Percentiles rank a stretch among this genome's conserved stretches.
Evolutionary conservation across 2,329 filamentous ascomycete species (phyloP).

Genomic region (Paecilomyces fulvus): DNA sequence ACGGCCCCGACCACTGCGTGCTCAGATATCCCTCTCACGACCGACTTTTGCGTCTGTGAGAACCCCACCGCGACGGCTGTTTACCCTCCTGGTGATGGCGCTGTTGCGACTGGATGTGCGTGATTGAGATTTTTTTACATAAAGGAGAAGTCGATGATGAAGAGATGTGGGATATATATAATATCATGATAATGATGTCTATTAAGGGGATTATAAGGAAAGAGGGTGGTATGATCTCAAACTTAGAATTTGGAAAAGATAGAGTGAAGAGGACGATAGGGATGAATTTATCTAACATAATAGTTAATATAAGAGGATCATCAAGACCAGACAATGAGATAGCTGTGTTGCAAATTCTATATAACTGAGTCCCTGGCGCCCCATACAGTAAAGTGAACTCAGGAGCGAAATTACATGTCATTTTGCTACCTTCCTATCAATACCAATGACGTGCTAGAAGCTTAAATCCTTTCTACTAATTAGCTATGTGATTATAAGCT

Average conservation of each 20-base stretch:
- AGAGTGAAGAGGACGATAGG: too few relatives aligned
- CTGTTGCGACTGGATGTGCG: conserved; percentile 12
- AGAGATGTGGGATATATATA: neutral
- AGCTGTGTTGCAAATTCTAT: too few relatives aligned
- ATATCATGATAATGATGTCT: neutral
- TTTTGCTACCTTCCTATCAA: neutral
- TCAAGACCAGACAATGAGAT: neutral
- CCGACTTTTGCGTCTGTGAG: conserved; percentile 10
- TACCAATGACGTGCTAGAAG: neutral
- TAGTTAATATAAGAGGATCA: neutral
- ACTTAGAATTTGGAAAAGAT: neutral
- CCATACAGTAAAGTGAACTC: too few relatives aligned
- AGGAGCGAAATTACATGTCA: too few relatives aligned
- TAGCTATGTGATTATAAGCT: neutral
- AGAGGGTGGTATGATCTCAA: neutral
- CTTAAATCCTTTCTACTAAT: neutral
- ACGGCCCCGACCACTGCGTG: conserved; percentile 10
- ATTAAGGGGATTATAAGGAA: neutral
- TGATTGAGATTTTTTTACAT: neutral
- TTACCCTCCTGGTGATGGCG: conserved; percentile 12
- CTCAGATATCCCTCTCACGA: conserved; percentile 5
- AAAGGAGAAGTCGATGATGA: neutral
- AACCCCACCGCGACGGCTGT: conserved; percentile 10
- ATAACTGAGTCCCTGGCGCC: too few relatives aligned
- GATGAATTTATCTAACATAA: neutral